Percentiles rank a stretch among this genome's conserved stretches.
These are phyloP conservation scores for Lepidium africanum DNA, from an alignment of 345 rosid species.

Conservation along the genomic window DNA sequence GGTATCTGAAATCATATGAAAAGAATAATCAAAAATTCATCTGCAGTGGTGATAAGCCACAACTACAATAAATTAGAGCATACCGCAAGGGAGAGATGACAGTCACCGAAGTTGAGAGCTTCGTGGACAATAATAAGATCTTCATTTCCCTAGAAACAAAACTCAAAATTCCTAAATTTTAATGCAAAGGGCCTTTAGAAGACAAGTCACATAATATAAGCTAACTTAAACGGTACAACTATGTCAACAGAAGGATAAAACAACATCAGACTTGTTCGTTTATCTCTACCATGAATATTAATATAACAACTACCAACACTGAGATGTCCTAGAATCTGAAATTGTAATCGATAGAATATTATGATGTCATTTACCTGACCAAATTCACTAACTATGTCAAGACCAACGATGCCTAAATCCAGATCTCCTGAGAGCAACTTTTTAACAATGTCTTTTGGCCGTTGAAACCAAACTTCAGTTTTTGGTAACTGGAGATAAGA, in stretches of 20 bases:
- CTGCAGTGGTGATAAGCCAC: background rate
- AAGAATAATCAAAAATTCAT: background rate
- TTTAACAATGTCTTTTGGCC: slow-evolving; percentile 85
- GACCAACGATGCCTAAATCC: slow-evolving; percentile 89
- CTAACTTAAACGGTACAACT: background rate
- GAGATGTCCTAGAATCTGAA: background rate
- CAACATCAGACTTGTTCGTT: background rate
- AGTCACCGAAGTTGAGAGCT: slow-evolving; percentile 86
- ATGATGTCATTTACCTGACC: slow-evolving; percentile 50
- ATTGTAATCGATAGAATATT: background rate
- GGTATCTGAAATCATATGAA: slow-evolving; percentile 56
- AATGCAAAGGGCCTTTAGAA: no score
- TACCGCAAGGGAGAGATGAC: slow-evolving; percentile 86
- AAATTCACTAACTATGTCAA: slow-evolving; percentile 75
- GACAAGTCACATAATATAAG: background rate
- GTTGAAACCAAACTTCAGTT: slow-evolving; percentile 94
- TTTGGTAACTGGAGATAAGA: slow-evolving; percentile 51
- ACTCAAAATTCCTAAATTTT: background rate
- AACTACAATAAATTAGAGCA: slow-evolving; percentile 13
- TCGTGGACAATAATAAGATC: slow-evolving; percentile 84
- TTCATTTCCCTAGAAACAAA: slow-evolving; percentile 57
- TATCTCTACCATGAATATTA: background rate
- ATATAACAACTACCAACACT: background rate
- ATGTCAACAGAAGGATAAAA: background rate
- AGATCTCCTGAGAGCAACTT: slow-evolving; percentile 87